These are phyloP conservation scores for Capsella bursapastoris DNA, from an alignment of 345 rosid genomes.

Conservation along the genomic window DNA sequence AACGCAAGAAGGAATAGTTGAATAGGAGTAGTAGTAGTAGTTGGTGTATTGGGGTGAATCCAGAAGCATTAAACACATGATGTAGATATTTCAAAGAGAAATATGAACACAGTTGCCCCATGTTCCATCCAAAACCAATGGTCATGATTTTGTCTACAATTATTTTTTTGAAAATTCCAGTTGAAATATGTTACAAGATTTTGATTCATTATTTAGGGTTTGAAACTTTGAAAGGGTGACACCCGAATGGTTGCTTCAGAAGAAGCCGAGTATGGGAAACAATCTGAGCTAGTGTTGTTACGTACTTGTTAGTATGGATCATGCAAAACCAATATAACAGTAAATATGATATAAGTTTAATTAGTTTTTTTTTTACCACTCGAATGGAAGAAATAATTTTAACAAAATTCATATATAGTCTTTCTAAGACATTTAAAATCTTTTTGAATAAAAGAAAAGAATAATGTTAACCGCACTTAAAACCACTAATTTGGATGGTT, in stretches of 20 bases:
- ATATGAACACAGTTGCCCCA: background rate
- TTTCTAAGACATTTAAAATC: too few species aligned
- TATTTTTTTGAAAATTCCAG: background rate
- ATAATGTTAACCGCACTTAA: background rate
- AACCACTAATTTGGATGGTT: background rate
- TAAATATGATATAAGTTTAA: background rate
- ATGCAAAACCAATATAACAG: background rate
- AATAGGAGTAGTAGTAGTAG: background rate
- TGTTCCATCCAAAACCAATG: background rate
- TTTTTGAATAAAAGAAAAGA: background rate
- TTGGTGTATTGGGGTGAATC: slow-evolving; percentile 26
- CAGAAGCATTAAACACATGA: slow-evolving; percentile 7
- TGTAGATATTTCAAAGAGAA: background rate
- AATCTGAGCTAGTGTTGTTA: background rate
- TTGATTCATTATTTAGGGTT: background rate
- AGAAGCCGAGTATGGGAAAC: background rate
- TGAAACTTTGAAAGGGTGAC: background rate
- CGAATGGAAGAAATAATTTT: background rate
- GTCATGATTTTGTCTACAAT: slow-evolving; percentile 12
- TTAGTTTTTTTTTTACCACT: background rate
- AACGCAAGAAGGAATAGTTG: background rate
- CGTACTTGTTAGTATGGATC: background rate
- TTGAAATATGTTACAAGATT: background rate
- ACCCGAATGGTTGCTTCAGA: background rate
- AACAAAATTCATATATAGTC: too few species aligned